Base-by-base conservation (phyloP, 768 basidiomycete species). In the Pleurotus tuber-regium region DNA sequence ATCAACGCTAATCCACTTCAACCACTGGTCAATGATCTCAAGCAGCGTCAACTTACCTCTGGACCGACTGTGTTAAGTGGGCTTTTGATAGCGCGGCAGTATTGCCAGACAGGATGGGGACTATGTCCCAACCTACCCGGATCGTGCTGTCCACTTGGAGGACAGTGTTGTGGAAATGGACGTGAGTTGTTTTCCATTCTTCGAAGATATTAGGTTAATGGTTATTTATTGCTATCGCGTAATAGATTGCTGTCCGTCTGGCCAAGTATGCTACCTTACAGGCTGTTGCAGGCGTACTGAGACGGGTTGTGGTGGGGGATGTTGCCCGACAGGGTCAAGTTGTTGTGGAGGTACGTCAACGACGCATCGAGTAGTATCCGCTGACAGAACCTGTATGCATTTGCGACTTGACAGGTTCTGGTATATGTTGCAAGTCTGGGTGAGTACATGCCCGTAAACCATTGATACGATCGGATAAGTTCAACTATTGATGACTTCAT, bases 71-170 rank as follows among this genome's bases (percentile, higher is more conserved):
- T 31, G 25, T 29, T 46, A 9, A 18, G 9, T 16, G 43, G 43
- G 5, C 12, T 30, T 2, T 28, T 46, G 5, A 26, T 23, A 1
- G 14, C 43, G 12, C 43, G 43, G 6, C 43, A 46, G 23, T 10
- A 24, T 16, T 46, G 43, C 26, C 23, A 46, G 23, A 28, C 28
- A 6, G 43, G 43, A 7, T 30, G 43, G 43, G 43, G 43, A 4
- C n/a, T 10, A 16, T 46, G 43, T 19, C 43, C 43, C 18, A 46
- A 46, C 28, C 43, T 46, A 29, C 43, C 43, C 7, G 43, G 43
- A 5, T 11, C 8, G 14, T 30, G 43, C 19, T 46, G 28, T 21
- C 43, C 43, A 9, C 28, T 46, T 24, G 43, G 43, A 7, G 43
- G 43, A 4, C 43, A 46, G 30, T 46, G 43, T n/a, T 30, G 43